phyloP scores from a whole-genome alignment of 2,329 filamentous ascomycete genomes.

The Juglanconis oblonga region DNA sequence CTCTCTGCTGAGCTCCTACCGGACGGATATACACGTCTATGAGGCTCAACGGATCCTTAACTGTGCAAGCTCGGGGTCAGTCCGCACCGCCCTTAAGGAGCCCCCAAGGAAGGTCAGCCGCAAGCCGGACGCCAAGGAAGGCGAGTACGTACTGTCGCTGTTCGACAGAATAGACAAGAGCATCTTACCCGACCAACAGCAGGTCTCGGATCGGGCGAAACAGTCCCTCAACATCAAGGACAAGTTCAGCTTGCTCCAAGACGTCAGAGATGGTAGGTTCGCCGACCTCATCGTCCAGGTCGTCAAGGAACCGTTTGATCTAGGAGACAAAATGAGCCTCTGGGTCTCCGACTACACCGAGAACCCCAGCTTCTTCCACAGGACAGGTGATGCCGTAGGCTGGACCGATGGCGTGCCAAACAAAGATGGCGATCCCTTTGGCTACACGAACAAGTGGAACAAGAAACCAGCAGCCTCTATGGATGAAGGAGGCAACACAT shows the following conservation, averaged over 20 bases:
- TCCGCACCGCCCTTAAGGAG: conserved; percentile 26
- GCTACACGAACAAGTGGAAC: conserved; percentile 42
- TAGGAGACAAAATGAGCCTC: conserved; percentile 51
- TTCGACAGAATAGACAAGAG: conserved; percentile 43
- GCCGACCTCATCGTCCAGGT: conserved; percentile 72
- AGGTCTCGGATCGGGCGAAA: conserved; percentile 39
- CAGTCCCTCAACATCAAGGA: conserved; percentile 43
- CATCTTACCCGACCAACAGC: conserved; percentile 37
- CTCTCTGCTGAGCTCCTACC: conserved; percentile 43
- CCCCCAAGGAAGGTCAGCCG: conserved; percentile 9
- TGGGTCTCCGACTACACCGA: conserved; percentile 83
- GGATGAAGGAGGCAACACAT: conserved; percentile 34
- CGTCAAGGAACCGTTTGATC: conserved; percentile 47
- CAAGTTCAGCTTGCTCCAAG: conserved; percentile 64
- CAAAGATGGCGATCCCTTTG: conserved; percentile 51
- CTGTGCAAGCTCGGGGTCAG: not conserved
- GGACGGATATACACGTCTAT: conserved; percentile 46
- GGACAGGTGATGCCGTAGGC: conserved; percentile 29
- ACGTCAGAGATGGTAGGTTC: conserved; percentile 55
- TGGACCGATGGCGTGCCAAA: conserved; percentile 26
- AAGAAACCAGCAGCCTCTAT: conserved; percentile 22
- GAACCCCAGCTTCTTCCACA: conserved; percentile 62
- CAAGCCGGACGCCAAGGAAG: conserved; percentile 29
- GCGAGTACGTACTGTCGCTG: conserved; percentile 45
- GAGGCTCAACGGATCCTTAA: conserved; percentile 14